Evolutionary conservation across 202 grass and related monocot species (phyloP).

Genomic region (Zizania palustris): DNA sequence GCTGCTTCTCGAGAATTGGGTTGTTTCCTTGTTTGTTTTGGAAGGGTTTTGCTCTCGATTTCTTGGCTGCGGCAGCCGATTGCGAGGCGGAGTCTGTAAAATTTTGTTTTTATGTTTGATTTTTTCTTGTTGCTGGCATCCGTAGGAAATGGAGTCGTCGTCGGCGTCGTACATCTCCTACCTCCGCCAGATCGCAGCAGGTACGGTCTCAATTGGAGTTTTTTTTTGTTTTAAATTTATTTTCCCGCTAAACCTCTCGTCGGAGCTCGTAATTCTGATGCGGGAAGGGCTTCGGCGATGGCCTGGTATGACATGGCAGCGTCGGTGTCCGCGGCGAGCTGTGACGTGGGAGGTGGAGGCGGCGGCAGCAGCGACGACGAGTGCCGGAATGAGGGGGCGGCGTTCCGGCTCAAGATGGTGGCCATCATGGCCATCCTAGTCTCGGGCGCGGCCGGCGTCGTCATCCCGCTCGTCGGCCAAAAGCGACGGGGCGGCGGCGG

Average conservation of each 20-base stretch:
- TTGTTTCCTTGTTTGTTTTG: neutral
- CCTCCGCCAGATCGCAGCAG: slow-evolving; percentile 36
- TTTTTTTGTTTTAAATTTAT: neutral
- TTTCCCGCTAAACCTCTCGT: neutral
- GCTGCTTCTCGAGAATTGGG: neutral
- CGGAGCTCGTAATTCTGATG: slow-evolving; percentile 1
- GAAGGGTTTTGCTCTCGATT: neutral
- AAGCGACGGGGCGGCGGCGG: neutral
- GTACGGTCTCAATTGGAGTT: neutral
- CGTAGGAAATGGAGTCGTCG: slow-evolving; percentile 33
- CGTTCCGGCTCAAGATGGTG: slow-evolving; percentile 69
- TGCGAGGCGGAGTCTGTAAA: neutral
- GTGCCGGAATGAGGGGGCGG: slow-evolving; percentile 61
- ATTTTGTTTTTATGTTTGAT: neutral
- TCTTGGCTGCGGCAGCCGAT: neutral
- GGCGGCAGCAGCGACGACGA: slow-evolving; percentile 37
- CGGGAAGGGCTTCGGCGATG: neutral
- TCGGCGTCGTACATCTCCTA: slow-evolving; percentile 21
- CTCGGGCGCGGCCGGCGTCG: too few species aligned
- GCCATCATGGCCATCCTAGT: too few species aligned
- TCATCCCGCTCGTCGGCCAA: too few species aligned
- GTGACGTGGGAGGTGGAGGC: neutral
- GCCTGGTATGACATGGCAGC: slow-evolving; percentile 2
- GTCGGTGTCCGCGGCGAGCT: slow-evolving; percentile 50
- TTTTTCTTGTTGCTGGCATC: neutral